Evolutionary conservation across 1,284 basidiomycete genomes (phyloP).

Genomic region (Puccinia polysora): DNA sequence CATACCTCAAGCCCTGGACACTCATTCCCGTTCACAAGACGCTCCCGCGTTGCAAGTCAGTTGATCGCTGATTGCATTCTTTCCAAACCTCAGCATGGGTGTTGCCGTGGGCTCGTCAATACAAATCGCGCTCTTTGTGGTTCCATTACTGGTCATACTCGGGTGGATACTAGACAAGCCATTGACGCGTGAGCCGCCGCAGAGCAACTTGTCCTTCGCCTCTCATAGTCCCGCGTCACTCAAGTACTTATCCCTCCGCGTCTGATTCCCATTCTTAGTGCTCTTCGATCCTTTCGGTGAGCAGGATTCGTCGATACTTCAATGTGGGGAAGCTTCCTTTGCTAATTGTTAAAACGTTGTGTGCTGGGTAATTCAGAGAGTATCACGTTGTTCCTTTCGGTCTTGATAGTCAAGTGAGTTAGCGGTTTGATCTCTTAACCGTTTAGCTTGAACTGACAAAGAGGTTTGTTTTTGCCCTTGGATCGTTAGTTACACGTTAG

Average conservation of each 20-base stretch:
- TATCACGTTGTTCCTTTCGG: constrained; percentile 30
- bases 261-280: constrained; percentile 7
- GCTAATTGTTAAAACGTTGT: not conserved
- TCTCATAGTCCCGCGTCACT: not conserved
- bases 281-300: constrained; percentile 42
- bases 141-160: constrained; percentile 26
- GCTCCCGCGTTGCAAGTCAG: no score
- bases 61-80: not conserved
- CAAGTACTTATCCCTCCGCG: not conserved
- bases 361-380: constrained; percentile 15
- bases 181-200: constrained; percentile 15
- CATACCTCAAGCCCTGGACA: no score
- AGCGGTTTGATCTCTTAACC: not conserved
- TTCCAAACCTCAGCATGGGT: constrained; percentile 9
- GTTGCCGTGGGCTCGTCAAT: constrained; percentile 41
- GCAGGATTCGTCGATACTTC: not conserved
- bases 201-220: no score
- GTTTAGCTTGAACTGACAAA: not conserved
- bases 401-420: constrained; percentile 40
- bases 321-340: not conserved
- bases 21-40: no score
- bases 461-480: not conserved
- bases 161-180: constrained; percentile 41
- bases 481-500: constrained; percentile 27
- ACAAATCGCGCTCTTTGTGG: constrained; percentile 40